Evolutionary conservation across 805 yeast species (phyloP).

Genomic region (Metschnikowia corniflorae): DNA sequence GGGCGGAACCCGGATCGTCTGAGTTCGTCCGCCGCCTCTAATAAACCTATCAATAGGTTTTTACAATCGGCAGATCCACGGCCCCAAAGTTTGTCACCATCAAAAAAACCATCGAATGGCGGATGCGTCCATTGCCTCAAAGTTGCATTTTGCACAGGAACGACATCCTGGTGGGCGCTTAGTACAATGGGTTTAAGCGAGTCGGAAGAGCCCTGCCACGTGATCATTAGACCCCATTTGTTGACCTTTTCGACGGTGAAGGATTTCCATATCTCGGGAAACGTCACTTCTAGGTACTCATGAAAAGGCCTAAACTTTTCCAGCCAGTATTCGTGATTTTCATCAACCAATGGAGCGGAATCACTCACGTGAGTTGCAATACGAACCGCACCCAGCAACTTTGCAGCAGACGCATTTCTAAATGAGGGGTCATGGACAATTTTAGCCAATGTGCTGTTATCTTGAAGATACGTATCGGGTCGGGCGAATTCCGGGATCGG

Average conservation of each 20-base stretch:
- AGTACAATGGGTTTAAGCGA: constrained; percentile 63
- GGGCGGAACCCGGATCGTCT: constrained; percentile 35
- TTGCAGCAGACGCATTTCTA: constrained; percentile 21
- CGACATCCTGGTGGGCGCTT: constrained; percentile 79
- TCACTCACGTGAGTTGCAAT: constrained; percentile 34
- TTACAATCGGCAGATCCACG: constrained; percentile 40
- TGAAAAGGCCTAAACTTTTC: constrained; percentile 42
- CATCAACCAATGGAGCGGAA: too few species aligned
- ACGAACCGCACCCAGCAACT: constrained; percentile 26
- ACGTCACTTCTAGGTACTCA: constrained; percentile 47
- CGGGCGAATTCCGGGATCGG: constrained; percentile 2
- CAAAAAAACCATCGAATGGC: constrained; percentile 59
- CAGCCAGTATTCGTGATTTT: constrained; percentile 25
- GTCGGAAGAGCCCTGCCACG: constrained; percentile 55
- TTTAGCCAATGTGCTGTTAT: constrained; percentile 18
- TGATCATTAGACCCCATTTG: constrained; percentile 58
- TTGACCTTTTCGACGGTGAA: constrained; percentile 49
- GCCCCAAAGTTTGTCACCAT: constrained; percentile 45
- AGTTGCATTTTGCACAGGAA: constrained; percentile 65
- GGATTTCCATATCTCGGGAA: constrained; percentile 50
- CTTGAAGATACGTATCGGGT: constrained; percentile 16
- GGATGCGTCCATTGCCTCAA: constrained; percentile 58
- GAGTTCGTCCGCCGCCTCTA: constrained; percentile 35
- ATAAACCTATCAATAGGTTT: constrained; percentile 40
- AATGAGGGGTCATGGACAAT: constrained; percentile 28